Percentiles rank a stretch among this genome's conserved stretches.
Evolutionary conservation across 169 alveolate genomes (phyloP).

Genomic region (Cryptosporidium bovis): DNA sequence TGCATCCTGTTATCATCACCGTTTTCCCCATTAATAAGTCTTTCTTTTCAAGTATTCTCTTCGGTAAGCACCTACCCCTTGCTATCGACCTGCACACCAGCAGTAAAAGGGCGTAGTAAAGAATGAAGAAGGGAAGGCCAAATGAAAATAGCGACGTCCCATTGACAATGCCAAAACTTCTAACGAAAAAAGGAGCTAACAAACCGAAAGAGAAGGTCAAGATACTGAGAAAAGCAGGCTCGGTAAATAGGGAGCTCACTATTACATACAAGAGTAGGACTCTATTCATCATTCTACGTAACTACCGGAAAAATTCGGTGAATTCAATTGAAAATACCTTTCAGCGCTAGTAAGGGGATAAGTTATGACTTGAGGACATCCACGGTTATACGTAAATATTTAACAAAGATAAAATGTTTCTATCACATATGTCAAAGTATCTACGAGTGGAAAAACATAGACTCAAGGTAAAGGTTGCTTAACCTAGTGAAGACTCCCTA

Average conservation of each 20-base stretch:
- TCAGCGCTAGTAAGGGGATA: no score
- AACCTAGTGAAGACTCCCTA: no score
- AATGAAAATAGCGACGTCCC: background rate
- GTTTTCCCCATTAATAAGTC: slow-evolving; percentile 49
- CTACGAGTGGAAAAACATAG: no score
- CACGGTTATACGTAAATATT: no score
- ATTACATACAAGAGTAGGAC: slow-evolving; percentile 5
- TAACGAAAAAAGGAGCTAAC: background rate
- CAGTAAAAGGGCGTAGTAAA: background rate
- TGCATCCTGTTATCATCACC: slow-evolving; percentile 81
- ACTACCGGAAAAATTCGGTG: no score
- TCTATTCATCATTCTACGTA: no score
- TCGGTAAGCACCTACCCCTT: slow-evolving; percentile 20
- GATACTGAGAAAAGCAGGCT: slow-evolving; percentile 46
- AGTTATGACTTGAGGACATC: no score
- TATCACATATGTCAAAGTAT: no score
- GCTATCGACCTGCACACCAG: slow-evolving; percentile 14
- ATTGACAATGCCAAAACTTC: background rate
- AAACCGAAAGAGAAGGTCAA: background rate
- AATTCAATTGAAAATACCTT: no score
- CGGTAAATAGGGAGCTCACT: slow-evolving; percentile 11
- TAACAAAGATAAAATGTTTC: no score
- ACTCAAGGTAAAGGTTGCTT: no score
- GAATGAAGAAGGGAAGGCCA: background rate
- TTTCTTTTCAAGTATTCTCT: background rate